Base-by-base conservation (phyloP, 2,329 filamentous ascomycete species). In the Arthrobotrys sphaeroides region DNA sequence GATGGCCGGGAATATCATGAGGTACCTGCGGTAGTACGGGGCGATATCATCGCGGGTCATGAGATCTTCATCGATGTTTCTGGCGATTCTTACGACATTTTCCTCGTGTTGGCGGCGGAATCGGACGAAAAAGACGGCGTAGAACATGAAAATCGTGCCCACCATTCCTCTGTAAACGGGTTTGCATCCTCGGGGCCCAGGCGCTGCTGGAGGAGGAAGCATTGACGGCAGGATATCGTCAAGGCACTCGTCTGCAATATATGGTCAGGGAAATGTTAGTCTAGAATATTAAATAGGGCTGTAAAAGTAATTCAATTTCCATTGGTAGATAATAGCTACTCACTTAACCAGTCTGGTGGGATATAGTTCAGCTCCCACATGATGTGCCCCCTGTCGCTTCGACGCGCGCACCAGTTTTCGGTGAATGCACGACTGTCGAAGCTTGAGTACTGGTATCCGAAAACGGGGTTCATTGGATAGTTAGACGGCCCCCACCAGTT, bases 351-450 rank as follows among this genome's bases (percentile, higher is more conserved):
- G 3, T 18, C 22, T n/a, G 20, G 1, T 7, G 20, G 7, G 5
- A 69, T 31, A 53, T 69, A 53, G 3, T 69, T 55, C n/a, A 69
- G 1, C 9, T 69, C 31, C 65, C 65, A 69, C 4, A 36, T 42
- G 7, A 20, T 13, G 4, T 45, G 10, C 20, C 0, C n/a, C 33
- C 18, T 18, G 2, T 10, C 9, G 2, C 1, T 5, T 6, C 1
- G 13, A 3, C 28, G 16, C 13, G 13, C 1, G 31, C 31, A 55
- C 51, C 51, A 55, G 3, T 5, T 3, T 1, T n/a, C 1, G 36
- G 51, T 18, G 51, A 55, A 55, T 1, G 1, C 5, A 22, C 18
- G 16, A 16, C 51, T 38, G 18, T 38, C 16, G 18, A 22, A 24
- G 16, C n/a, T 5, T 9, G 51, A 13, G n/a, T 55, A 38, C 0